Evolutionary conservation across 306 rosid species (phyloP), one percentile per base, ranked within the genome.

Genomic region (Castanospermum australe): DNA sequence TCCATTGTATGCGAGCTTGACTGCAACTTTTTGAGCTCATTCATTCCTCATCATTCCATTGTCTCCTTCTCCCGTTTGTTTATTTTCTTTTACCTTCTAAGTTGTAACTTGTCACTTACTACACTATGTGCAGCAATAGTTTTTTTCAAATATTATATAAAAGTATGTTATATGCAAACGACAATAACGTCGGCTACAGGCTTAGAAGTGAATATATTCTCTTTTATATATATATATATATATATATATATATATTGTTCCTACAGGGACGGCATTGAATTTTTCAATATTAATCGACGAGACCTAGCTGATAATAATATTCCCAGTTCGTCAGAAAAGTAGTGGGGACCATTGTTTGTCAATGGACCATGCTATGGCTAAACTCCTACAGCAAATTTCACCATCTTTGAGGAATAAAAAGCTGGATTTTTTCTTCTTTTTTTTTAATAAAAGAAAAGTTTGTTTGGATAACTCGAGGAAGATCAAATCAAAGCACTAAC

Each of bases 121-220:
- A 21, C 4, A 32, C 5, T 8, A 61, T 3, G 10, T 12, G 32
- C 14, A 50, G n/a, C 71, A 5, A 14, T 65, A 65, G 47, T 78
- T 78, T 67, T 39, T 39, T 55, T 54, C 8, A 30, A 56, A 64
- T 48, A 14, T 32, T 12, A 12, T 4, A 54, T 7, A n/a, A 3
- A 66, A 28, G 47, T 50, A 4, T n/a, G 54, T 45, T n/a, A 20
- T 21, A 22, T 20, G 55, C 65, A 70, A 70, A 66, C 51, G 76
- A 78, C 76, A 60, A 35, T 20, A 56, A 14, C 62, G 41, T 78
- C 73, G 66, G 65, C 81, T 2, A 39, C 59, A 24, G 4, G 28
- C 33, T 32, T 28, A n/a, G 33, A 24, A 24, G 42, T 24, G 15
- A 6, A 24, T 67, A 14, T 33, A 5, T 30, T 38, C 25, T 65